phyloP scores from a whole-genome alignment of 225 moss, liverwort and hornwort species.

The Pseudoscleropodium purum region DNA sequence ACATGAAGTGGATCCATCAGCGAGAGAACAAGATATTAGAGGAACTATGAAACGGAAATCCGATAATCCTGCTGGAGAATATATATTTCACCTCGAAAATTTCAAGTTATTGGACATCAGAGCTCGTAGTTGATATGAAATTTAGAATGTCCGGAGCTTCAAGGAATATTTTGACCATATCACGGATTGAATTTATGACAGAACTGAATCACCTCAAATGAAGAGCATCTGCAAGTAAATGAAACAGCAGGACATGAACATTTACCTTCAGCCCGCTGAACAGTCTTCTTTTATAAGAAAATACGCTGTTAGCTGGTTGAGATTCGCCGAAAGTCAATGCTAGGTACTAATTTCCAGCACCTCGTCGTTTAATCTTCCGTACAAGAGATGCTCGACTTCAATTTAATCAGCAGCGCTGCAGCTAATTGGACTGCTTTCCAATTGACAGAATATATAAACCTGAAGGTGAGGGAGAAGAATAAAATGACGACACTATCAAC shows the following conservation, averaged over 20 bases:
- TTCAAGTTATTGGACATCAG: background rate
- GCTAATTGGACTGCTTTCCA: background rate
- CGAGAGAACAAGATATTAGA: background rate
- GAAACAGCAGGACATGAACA: background rate
- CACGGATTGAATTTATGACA: background rate
- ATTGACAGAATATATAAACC: background rate
- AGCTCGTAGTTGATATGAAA: background rate
- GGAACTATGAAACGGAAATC: background rate
- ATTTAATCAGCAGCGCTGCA: background rate
- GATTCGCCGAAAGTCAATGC: background rate
- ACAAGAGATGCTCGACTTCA: background rate
- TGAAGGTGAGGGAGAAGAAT: background rate
- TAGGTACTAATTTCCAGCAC: background rate
- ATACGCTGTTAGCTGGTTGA: background rate
- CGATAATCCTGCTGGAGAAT: background rate
- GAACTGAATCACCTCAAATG: too few species aligned
- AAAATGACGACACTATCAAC: background rate
- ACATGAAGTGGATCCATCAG: background rate
- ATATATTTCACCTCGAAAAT: background rate
- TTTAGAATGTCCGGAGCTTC: too few species aligned
- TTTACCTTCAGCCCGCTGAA: background rate
- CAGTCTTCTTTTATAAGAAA: background rate
- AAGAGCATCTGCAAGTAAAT: background rate
- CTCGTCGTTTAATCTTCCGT: background rate
- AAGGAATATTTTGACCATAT: background rate